phyloP scores from a whole-genome alignment of 2,329 filamentous ascomycete species.

The Tolypocladium pustulatum region DNA sequence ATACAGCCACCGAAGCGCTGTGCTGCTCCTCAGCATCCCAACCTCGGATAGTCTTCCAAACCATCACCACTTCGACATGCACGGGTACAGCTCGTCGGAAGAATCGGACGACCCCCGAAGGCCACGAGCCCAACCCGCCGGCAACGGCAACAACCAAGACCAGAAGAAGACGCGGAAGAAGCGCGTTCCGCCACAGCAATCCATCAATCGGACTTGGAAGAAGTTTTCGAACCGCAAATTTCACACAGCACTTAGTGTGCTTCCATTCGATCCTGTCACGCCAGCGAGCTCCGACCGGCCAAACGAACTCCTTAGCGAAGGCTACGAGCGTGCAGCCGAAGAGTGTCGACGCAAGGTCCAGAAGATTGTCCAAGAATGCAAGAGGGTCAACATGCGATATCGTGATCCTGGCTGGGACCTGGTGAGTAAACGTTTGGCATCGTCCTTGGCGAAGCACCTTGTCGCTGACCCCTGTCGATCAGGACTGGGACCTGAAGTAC shows the following conservation, averaged over 20 bases:
- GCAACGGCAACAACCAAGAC: slow-evolving; percentile 20
- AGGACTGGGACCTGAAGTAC: slow-evolving; percentile 61
- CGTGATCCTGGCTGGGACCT: slow-evolving; percentile 53
- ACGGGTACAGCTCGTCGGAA: slow-evolving; percentile 39
- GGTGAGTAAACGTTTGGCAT: slow-evolving; percentile 25
- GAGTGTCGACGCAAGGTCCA: slow-evolving; percentile 52
- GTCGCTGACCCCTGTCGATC: slow-evolving; percentile 6
- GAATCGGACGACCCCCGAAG: slow-evolving; percentile 36
- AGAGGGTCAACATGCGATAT: slow-evolving; percentile 69
- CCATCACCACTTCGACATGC: slow-evolving; percentile 14
- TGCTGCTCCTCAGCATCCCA: neutral
- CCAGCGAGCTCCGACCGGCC: slow-evolving; percentile 38
- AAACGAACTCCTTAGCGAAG: slow-evolving; percentile 49
- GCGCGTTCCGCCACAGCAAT: slow-evolving; percentile 50
- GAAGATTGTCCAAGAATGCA: slow-evolving; percentile 55
- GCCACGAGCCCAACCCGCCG: slow-evolving; percentile 22
- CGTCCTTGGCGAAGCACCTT: neutral
- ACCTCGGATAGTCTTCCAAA: neutral
- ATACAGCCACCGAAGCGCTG: neutral
- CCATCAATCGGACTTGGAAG: slow-evolving; percentile 58
- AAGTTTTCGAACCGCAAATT: slow-evolving; percentile 48
- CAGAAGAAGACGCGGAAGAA: slow-evolving; percentile 48
- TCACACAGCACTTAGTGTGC: slow-evolving; percentile 52
- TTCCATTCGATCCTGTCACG: slow-evolving; percentile 52
- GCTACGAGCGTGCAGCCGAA: slow-evolving; percentile 53